Conservation (phyloP, 2,329 filamentous ascomycete genomes). For the Sarocladium kiliense region DNA sequence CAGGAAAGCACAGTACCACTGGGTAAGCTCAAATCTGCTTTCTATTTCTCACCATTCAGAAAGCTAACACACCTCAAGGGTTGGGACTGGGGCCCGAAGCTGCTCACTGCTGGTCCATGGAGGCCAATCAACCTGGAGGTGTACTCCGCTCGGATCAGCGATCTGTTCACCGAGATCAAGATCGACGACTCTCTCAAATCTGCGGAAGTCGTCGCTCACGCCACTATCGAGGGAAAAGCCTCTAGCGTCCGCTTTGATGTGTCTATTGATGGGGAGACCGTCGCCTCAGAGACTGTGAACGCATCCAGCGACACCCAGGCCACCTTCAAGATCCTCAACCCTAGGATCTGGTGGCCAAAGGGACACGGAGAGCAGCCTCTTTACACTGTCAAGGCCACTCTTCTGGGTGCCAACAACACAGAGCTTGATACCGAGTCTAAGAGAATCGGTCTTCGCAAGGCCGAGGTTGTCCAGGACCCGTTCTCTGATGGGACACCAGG, state of each 20-base stretch:
- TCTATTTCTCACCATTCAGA: no score
- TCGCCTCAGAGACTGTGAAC: slow-evolving; percentile 49
- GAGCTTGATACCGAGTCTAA: slow-evolving; percentile 52
- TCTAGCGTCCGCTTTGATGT: slow-evolving; percentile 49
- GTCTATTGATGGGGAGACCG: slow-evolving; percentile 38
- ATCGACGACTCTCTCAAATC: slow-evolving; percentile 38
- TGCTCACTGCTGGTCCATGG: slow-evolving; percentile 59
- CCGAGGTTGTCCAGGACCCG: slow-evolving; percentile 46
- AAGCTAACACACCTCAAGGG: no score
- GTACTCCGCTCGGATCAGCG: slow-evolving; percentile 50
- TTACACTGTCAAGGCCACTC: slow-evolving; percentile 58
- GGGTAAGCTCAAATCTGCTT: no score
- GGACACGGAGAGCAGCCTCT: slow-evolving; percentile 65
- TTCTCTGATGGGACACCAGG: slow-evolving; percentile 55
- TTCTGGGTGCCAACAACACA: slow-evolving; percentile 36
- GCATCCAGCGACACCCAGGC: slow-evolving; percentile 30
- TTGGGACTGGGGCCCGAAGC: slow-evolving; percentile 62
- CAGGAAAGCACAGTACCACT: slow-evolving; percentile 65
- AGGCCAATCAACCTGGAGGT: slow-evolving; percentile 58
- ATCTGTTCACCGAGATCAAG: slow-evolving; percentile 41
- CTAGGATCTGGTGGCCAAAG: slow-evolving; percentile 65
- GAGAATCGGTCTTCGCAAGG: slow-evolving; percentile 58
- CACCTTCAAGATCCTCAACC: slow-evolving; percentile 39
- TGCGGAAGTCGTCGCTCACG: slow-evolving; percentile 42
- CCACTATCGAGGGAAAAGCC: slow-evolving; percentile 37